Evolutionary conservation across 305 asterid genomes (phyloP).

Genomic region (Ajuga reptans): DNA sequence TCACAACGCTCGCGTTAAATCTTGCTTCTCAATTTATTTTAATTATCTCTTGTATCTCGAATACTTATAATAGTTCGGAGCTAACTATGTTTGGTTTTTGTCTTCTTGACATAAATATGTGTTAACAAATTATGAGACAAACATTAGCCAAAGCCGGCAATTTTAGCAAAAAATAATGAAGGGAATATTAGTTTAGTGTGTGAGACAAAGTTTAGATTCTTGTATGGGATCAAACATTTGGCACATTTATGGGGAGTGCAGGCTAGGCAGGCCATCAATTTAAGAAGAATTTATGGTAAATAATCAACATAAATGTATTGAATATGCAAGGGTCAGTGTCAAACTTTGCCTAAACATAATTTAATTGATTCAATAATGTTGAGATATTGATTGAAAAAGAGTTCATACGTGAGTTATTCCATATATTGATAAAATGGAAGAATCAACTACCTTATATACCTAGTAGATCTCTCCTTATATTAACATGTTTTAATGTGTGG

Average conservation of each 20-base stretch:
- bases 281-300: background rate
- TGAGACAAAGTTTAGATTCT: constrained; percentile 4
- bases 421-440: too few relatives aligned
- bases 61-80: constrained; percentile 15
- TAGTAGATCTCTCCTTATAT: too few relatives aligned
- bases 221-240: constrained; percentile 18
- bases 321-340: too few relatives aligned
- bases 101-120: background rate
- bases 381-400: too few relatives aligned
- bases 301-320: too few relatives aligned
- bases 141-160: constrained; percentile 18
- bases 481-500: too few relatives aligned
- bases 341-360: too few relatives aligned
- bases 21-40: background rate
- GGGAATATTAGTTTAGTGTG: background rate
- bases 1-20: background rate
- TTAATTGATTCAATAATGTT: too few relatives aligned
- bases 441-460: too few relatives aligned
- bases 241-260: constrained; percentile 20
- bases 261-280: background rate
- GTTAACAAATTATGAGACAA: background rate
- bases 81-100: background rate
- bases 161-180: background rate
- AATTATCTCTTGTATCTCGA: background rate
- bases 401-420: too few relatives aligned